Percentiles rank a stretch among this genome's conserved stretches.
Conservation (phyloP, 2,329 filamentous ascomycete species). For the Sclerotinia sclerotiorum region DNA sequence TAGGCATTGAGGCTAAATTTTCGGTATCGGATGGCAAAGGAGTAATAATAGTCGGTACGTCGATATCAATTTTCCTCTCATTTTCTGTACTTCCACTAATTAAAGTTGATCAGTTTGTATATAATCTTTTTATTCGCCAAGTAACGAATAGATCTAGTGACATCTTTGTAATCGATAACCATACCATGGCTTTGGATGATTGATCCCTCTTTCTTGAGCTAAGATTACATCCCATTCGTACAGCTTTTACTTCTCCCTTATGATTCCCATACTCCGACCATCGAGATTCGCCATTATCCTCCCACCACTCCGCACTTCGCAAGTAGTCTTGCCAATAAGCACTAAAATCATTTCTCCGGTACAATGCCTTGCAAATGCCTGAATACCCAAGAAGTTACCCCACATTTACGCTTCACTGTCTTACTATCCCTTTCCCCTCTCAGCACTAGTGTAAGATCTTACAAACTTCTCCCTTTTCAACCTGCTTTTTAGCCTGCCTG, state of each 20-base stretch:
- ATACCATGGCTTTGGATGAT: background rate
- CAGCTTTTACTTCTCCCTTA: background rate
- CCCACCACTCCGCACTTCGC: background rate
- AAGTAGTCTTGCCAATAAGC: constrained; percentile 8
- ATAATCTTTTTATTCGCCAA: background rate
- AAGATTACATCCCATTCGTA: background rate
- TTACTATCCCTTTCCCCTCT: background rate
- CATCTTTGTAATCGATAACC: background rate
- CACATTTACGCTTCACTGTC: background rate
- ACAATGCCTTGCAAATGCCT: background rate
- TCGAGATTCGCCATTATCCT: background rate
- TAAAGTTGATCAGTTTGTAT: background rate
- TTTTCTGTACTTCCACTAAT: background rate
- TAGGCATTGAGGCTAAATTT: no score
- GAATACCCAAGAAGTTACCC: background rate
- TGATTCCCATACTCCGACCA: background rate
- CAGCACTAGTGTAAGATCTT: background rate
- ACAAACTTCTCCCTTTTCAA: constrained; percentile 2
- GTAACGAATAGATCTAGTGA: constrained; percentile 4
- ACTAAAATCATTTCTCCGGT: constrained; percentile 2
- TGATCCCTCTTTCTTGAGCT: background rate
- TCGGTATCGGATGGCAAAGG: no score
- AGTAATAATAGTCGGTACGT: no score
- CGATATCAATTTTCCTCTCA: background rate
- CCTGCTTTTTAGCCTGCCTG: background rate